These are phyloP conservation scores for Chamaenerion angustifolium DNA, from an alignment of 345 rosid genomes.

Conservation along the genomic window DNA sequence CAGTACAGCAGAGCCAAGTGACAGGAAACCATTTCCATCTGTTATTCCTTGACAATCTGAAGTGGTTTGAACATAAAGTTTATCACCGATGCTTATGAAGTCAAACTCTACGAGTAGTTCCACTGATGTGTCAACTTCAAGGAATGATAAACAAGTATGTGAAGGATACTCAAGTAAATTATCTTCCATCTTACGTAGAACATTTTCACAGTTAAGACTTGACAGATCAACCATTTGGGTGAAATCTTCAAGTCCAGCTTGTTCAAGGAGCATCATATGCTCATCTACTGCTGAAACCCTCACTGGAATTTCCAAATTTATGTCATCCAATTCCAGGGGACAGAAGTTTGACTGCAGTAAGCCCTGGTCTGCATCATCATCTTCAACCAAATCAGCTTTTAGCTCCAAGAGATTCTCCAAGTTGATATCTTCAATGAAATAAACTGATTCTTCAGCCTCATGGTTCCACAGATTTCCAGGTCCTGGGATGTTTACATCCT, in stretches of 20 bases:
- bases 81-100: constrained; percentile 31
- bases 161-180: constrained; percentile 31
- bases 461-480: constrained; percentile 13
- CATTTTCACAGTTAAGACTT: constrained; percentile 21
- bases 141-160: constrained; percentile 26
- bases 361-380: constrained; percentile 27
- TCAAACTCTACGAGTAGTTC: constrained; percentile 25
- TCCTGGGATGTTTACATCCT: constrained; percentile 29
- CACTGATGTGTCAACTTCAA: constrained; percentile 22
- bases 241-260: constrained; percentile 15
- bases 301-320: constrained; percentile 23
- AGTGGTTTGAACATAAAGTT: constrained; percentile 11
- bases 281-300: constrained; percentile 29
- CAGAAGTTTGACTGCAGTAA: constrained; percentile 33
- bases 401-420: constrained; percentile 29
- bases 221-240: background rate
- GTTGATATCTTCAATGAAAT: constrained; percentile 33
- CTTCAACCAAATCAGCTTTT: constrained; percentile 19
- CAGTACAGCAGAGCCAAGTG: constrained; percentile 18
- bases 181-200: constrained; percentile 24
- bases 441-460: constrained; percentile 34
- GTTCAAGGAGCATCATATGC: constrained; percentile 32
- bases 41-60: constrained; percentile 15
- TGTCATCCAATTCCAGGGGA: constrained; percentile 59
- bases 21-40: constrained; percentile 14